Percentiles rank a stretch among this genome's conserved stretches.
These are phyloP conservation scores for Auriscalpium vulgare DNA, from an alignment of 768 basidiomycete genomes.

Conservation along the genomic window DNA sequence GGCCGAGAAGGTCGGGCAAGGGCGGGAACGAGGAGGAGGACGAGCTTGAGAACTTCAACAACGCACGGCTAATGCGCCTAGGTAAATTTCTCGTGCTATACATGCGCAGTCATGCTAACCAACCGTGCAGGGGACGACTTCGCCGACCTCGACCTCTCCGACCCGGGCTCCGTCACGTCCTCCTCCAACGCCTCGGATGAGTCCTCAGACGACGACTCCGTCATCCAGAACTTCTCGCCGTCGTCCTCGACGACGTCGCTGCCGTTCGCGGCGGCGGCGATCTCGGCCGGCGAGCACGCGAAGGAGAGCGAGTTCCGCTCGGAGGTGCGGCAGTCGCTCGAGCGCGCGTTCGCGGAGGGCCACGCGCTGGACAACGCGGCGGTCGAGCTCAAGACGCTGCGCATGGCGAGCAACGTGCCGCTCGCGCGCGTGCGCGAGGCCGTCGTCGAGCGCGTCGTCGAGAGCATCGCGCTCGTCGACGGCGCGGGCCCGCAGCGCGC, in stretches of 20 bases:
- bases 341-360: slow-evolving; percentile 85
- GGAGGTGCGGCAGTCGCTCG: slow-evolving; percentile 79
- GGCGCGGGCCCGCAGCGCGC: slow-evolving; percentile 51
- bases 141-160: slow-evolving; percentile 55
- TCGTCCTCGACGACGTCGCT: slow-evolving; percentile 43
- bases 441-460: slow-evolving; percentile 80
- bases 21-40: slow-evolving; percentile 60
- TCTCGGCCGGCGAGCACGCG: slow-evolving; percentile 28
- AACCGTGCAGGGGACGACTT: slow-evolving; percentile 44
- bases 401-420: slow-evolving; percentile 94
- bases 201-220: slow-evolving; percentile 28
- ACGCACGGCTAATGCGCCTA: slow-evolving; percentile 68
- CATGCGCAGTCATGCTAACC: background rate
- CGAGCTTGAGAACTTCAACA: slow-evolving; percentile 52
- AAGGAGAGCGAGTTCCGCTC: slow-evolving; percentile 62
- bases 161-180: slow-evolving; percentile 50
- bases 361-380: slow-evolving; percentile 90
- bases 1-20: slow-evolving; percentile 53
- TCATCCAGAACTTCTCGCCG: slow-evolving; percentile 31
- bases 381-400: slow-evolving; percentile 91
- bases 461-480: slow-evolving; percentile 55
- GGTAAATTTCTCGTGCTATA: slow-evolving; percentile 33
- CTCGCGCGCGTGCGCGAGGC: slow-evolving; percentile 80
- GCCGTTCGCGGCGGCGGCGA: slow-evolving; percentile 31
- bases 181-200: slow-evolving; percentile 32